A percentile compares a stretch with the other conserved stretches of the same genome.
These are phyloP conservation scores for Xylaria sp. DNA, from an alignment of 2,329 filamentous ascomycete species.

Conservation along the genomic window DNA sequence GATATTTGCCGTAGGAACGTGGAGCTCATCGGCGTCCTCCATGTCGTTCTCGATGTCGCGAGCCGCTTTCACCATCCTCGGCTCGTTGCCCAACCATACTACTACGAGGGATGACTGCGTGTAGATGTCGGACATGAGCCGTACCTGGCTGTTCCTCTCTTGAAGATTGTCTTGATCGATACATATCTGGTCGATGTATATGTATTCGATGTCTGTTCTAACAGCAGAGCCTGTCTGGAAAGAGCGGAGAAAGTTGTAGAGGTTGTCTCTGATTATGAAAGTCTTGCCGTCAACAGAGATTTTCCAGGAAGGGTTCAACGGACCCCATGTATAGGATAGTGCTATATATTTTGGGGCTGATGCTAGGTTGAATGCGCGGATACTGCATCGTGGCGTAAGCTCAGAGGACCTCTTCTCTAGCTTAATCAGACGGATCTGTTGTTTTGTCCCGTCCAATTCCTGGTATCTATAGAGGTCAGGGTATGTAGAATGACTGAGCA, in stretches of 20 bases:
- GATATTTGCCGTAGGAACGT: neutral
- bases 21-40: neutral
- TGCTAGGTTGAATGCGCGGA: neutral
- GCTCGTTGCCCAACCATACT: neutral
- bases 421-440: neutral
- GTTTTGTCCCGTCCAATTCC: neutral
- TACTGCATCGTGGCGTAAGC: neutral
- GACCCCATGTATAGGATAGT: neutral
- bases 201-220: neutral
- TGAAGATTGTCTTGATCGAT: neutral
- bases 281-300: neutral
- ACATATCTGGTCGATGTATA: neutral
- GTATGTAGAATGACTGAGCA: neutral
- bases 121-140: neutral
- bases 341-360: neutral
- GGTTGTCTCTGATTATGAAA: neutral
- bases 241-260: neutral
- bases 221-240: neutral
- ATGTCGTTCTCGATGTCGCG: neutral
- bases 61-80: neutral
- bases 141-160: neutral
- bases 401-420: neutral
- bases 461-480: neutral
- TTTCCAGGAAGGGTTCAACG: neutral
- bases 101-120: neutral